Percentiles rank a stretch among this genome's conserved stretches.
Conservation (phyloP, 2,329 filamentous ascomycete genomes). For the Zymoseptoria crescenta region DNA sequence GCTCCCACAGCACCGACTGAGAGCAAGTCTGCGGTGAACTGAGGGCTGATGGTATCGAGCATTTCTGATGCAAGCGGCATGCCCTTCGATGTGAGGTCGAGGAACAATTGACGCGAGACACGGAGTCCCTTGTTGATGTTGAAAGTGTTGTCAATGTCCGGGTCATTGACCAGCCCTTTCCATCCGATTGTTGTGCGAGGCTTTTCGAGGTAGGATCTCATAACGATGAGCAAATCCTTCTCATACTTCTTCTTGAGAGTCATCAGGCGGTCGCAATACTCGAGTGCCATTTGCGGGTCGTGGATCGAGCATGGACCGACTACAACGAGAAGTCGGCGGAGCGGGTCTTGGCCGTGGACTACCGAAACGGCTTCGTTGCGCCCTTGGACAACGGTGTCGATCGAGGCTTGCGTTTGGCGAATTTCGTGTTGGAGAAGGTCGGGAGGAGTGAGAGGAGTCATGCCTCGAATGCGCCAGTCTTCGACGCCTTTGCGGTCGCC, state of each 20-base stretch:
- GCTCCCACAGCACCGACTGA: conserved; percentile 90
- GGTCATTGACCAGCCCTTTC: conserved; percentile 98
- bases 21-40: conserved; percentile 88
- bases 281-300: conserved; percentile 80
- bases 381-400: conserved; percentile 50
- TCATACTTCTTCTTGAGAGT: conserved; percentile 79
- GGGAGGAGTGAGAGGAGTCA: conserved; percentile 66
- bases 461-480: conserved; percentile 56
- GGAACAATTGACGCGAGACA: conserved; percentile 79
- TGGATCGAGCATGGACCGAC: conserved; percentile 97
- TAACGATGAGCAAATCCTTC: conserved; percentile 85
- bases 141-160: conserved; percentile 96
- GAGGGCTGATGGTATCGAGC: conserved; percentile 95
- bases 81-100: conserved; percentile 81
- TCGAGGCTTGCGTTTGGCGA: conserved; percentile 44
- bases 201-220: conserved; percentile 98
- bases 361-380: conserved; percentile 55
- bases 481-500: conserved; percentile 43
- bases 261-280: conserved; percentile 82
- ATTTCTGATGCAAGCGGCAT: conserved; percentile 98
- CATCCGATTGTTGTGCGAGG: conserved; percentile 95
- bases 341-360: conserved; percentile 51
- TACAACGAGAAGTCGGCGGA: conserved; percentile 62
- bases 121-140: conserved; percentile 97
- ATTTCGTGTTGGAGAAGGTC: conserved; percentile 95